Percentiles rank a stretch among this genome's conserved stretches.
Evolutionary conservation across 2,329 filamentous ascomycete species (phyloP).

Genomic region (Bipolaris sorokiniana): DNA sequence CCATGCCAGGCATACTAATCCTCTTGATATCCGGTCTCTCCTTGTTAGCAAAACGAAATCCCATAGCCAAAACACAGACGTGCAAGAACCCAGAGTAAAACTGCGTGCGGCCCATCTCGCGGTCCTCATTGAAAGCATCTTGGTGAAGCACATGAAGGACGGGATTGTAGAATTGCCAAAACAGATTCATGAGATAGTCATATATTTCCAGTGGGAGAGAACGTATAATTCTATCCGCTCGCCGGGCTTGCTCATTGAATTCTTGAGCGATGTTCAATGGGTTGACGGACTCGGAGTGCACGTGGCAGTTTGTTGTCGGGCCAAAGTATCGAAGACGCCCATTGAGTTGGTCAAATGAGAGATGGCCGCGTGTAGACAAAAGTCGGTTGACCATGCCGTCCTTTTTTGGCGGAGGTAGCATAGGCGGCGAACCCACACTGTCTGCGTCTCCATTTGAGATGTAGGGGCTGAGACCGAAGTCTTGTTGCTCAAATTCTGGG

Average conservation of each 20-base stretch:
- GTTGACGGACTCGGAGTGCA: constrained; percentile 53
- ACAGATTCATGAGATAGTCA: constrained; percentile 60
- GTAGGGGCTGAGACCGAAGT: constrained; percentile 32
- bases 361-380: constrained; percentile 57
- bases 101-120: constrained; percentile 54
- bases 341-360: constrained; percentile 60
- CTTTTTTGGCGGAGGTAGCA: constrained; percentile 49
- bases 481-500: constrained; percentile 28
- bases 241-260: constrained; percentile 54
- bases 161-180: constrained; percentile 61
- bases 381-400: constrained; percentile 59
- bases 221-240: constrained; percentile 57
- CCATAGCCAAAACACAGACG: constrained; percentile 60
- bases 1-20: constrained; percentile 55
- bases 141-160: constrained; percentile 59
- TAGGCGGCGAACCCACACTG: constrained; percentile 39
- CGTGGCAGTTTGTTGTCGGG: constrained; percentile 61
- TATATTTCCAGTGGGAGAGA: constrained; percentile 56
- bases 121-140: constrained; percentile 57
- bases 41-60: constrained; percentile 59
- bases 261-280: constrained; percentile 48
- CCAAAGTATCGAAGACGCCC: constrained; percentile 61
- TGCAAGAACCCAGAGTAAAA: constrained; percentile 62
- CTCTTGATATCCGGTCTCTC: constrained; percentile 57
- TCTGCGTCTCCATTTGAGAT: constrained; percentile 29